These are phyloP conservation scores for Saccharomyces pastorianus DNA, from an alignment of 1,139 yeast genomes.

Conservation along the genomic window DNA sequence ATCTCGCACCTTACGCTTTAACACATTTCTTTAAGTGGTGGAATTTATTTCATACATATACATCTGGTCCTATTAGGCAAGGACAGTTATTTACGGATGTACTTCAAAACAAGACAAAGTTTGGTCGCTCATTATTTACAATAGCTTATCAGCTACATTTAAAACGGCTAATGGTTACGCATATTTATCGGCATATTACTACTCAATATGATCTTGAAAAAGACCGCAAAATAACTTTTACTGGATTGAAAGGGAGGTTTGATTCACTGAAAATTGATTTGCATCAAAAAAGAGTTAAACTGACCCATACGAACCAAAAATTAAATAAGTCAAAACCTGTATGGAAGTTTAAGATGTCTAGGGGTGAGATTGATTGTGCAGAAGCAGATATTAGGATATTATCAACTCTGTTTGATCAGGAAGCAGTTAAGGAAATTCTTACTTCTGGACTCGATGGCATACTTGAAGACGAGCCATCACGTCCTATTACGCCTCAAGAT, in stretches of 20 bases:
- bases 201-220: constrained; percentile 37
- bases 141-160: constrained; percentile 67
- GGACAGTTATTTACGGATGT: constrained; percentile 53
- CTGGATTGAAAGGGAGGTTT: constrained; percentile 69
- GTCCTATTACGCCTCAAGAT: constrained; percentile 6
- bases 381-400: constrained; percentile 67
- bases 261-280: constrained; percentile 60
- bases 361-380: constrained; percentile 67
- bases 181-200: constrained; percentile 53
- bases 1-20: constrained; percentile 62
- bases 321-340: constrained; percentile 47
- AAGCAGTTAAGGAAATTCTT: constrained; percentile 46
- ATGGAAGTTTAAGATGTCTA: constrained; percentile 57
- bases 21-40: constrained; percentile 75
- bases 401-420: constrained; percentile 56
- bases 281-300: constrained; percentile 68
- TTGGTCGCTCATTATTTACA: constrained; percentile 68
- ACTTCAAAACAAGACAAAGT: constrained; percentile 39
- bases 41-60: constrained; percentile 56
- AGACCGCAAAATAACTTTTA: constrained; percentile 45
- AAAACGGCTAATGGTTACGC: constrained; percentile 63
- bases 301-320: constrained; percentile 46
- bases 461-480: background rate
- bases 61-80: constrained; percentile 65
- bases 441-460: background rate